A percentile compares a stretch with the other conserved stretches of the same genome.
Conservation (phyloP, 192 early-diverging fungal genomes). For the Backusella morwellensis region DNA sequence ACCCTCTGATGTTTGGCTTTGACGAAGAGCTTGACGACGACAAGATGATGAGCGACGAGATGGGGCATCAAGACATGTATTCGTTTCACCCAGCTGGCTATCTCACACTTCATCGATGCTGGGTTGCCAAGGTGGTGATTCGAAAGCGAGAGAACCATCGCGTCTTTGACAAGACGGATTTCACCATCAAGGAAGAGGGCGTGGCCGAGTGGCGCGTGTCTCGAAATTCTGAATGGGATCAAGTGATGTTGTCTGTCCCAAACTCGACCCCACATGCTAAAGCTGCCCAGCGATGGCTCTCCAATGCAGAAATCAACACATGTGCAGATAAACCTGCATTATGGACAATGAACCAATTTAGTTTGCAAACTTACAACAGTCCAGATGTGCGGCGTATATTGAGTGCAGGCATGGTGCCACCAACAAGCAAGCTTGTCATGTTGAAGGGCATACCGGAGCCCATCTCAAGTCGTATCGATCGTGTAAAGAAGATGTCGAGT, state of each 20-base stretch:
- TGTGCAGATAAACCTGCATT: constrained; percentile 40
- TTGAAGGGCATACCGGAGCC: constrained; percentile 45
- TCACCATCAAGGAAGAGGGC: constrained; percentile 49
- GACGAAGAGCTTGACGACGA: constrained; percentile 28
- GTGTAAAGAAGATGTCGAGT: constrained; percentile 27
- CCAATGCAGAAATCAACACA: constrained; percentile 52
- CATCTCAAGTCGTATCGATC: constrained; percentile 23
- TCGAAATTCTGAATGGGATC: constrained; percentile 41
- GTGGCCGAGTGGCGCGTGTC: constrained; percentile 55
- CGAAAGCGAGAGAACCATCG: constrained; percentile 43
- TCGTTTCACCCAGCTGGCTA: constrained; percentile 53
- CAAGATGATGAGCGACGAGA: constrained; percentile 38
- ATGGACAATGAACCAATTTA: constrained; percentile 50
- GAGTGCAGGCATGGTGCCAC: constrained; percentile 34
- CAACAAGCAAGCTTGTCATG: constrained; percentile 40
- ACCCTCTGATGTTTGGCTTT: constrained; percentile 33
- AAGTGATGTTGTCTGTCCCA: constrained; percentile 8
- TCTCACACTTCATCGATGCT: constrained; percentile 52
- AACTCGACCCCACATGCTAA: not conserved
- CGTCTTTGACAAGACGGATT: constrained; percentile 43
- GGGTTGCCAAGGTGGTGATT: constrained; percentile 41
- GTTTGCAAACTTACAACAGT: constrained; percentile 42
- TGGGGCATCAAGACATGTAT: constrained; percentile 48
- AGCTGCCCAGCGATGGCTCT: constrained; percentile 29
- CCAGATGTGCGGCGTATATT: constrained; percentile 27